phyloP scores from a whole-genome alignment of 805 yeast genomes.

The Candida rishiriensis region DNA sequence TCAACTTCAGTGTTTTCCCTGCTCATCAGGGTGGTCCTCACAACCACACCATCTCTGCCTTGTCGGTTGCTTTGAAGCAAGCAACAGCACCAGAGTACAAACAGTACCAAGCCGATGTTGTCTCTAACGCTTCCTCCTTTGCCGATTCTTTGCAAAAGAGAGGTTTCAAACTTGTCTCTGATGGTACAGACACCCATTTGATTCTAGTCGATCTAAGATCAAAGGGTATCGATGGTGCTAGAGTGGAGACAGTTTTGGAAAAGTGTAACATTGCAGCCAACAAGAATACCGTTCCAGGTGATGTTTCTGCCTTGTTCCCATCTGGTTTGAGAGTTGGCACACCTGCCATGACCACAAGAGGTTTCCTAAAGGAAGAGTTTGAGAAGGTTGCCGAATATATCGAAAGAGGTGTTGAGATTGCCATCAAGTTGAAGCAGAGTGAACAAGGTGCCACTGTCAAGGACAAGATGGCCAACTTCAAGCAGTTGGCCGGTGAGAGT shows the following conservation, averaged over 20 bases:
- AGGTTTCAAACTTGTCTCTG: conserved; percentile 82
- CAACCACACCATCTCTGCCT: conserved; percentile 96
- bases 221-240: conserved; percentile 92
- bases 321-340: conserved; percentile 97
- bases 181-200: conserved; percentile 97
- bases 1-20: conserved; percentile 98
- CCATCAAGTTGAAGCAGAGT: conserved; percentile 54
- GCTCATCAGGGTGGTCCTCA: conserved; percentile 99
- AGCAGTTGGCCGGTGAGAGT: conserved; percentile 60
- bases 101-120: conserved; percentile 83
- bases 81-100: conserved; percentile 86
- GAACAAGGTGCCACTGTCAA: conserved; percentile 56
- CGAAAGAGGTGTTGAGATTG: conserved; percentile 70
- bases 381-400: conserved; percentile 73
- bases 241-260: conserved; percentile 94
- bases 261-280: conserved; percentile 91
- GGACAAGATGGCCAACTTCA: conserved; percentile 64
- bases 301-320: conserved; percentile 92
- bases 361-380: conserved; percentile 86
- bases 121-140: conserved; percentile 81
- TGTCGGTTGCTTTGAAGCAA: conserved; percentile 95
- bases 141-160: conserved; percentile 66
- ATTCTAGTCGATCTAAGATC: conserved; percentile 85
- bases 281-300: conserved; percentile 98
- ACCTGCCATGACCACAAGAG: conserved; percentile 98